Evolutionary conservation across 805 yeast genomes (phyloP), one percentile per base, ranked within the genome.

Genomic region (Cyberlindnera maritima): DNA sequence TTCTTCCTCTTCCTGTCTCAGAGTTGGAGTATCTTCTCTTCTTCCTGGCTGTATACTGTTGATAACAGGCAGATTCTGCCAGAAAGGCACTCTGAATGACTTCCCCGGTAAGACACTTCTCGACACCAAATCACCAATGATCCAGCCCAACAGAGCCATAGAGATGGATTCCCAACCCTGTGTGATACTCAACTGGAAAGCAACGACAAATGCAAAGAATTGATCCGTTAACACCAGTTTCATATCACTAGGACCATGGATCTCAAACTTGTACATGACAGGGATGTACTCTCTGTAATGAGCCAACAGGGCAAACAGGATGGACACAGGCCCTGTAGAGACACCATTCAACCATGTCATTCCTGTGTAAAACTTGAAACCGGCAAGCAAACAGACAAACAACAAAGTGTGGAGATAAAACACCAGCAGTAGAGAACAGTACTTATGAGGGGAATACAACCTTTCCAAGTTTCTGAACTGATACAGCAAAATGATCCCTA

Each of bases 401-500:
- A 58, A 15, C 15, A 57, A 12, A 3, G 50, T 53, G 41, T 61
- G 60, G 23, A 38, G 4, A 15, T 48, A 55, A 4, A 49, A 33
- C 11, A 60, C 48, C 1, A 48, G 21, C 7, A 61, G 37, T 15
- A 51, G 15, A 9, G 64, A 58, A 17, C 65, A 55, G 48, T 56
- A 72, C 45, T 65, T 68, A 20, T 64, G 61, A 3, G 72, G 58
- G 3, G 74, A 72, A 15, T 63, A 53, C 25, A 69, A 44, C 41
- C 76, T 59, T 42, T 72, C 76, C 15, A 72, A 48, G 17, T 55
- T 62, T 9, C 76, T 58, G 36, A 67, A 57, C 35, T 69, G 69
- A 48, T 72, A 72, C 8, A 70, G 43, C 19, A 71, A 40, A 9
- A 71, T 49, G n/a, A 65, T 41, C 1, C 63, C 58, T 29, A 70